These are phyloP conservation scores for Phytophthora melonis DNA, from an alignment of 352 stramenopile genomes.

Conservation along the genomic window DNA sequence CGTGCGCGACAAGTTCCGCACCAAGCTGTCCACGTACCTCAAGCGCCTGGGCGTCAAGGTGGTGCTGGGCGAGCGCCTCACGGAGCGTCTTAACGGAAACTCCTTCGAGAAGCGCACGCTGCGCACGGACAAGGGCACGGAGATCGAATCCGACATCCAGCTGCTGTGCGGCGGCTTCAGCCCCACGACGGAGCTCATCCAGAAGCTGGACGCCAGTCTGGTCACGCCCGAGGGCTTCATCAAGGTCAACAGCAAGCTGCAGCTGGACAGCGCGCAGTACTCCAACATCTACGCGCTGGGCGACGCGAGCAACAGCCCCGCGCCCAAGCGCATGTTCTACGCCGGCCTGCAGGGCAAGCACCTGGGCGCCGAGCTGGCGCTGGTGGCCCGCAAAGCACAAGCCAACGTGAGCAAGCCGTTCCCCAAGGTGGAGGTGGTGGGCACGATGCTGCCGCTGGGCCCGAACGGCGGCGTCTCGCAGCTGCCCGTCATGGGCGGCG, in stretches of 20 bases:
- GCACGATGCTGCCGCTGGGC: slow-evolving; percentile 57
- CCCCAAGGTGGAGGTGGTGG: slow-evolving; percentile 45
- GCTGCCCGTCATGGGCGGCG: slow-evolving; percentile 57
- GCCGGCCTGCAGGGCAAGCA: slow-evolving; percentile 54
- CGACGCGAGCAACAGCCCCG: slow-evolving; percentile 57
- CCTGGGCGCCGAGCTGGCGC: slow-evolving; percentile 47
- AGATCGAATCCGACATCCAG: slow-evolving; percentile 60
- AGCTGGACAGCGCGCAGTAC: slow-evolving; percentile 55
- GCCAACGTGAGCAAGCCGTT: slow-evolving; percentile 49
- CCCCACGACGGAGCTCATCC: slow-evolving; percentile 48
- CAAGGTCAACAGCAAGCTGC: slow-evolving; percentile 56
- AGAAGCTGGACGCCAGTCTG: slow-evolving; percentile 44
- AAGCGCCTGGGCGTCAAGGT: slow-evolving; percentile 56
- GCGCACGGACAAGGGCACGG: slow-evolving; percentile 57
- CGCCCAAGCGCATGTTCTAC: slow-evolving; percentile 54
- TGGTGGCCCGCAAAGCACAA: slow-evolving; percentile 51
- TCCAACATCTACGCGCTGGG: slow-evolving; percentile 63
- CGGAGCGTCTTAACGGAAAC: slow-evolving; percentile 45
- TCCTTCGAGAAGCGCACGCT: slow-evolving; percentile 56
- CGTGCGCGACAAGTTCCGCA: slow-evolving; percentile 58
- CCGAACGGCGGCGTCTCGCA: slow-evolving; percentile 62
- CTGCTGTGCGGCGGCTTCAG: slow-evolving; percentile 52
- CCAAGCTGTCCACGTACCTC: slow-evolving; percentile 45
- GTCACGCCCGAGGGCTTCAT: slow-evolving; percentile 48
- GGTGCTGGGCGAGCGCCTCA: slow-evolving; percentile 53